Evolutionary conservation across 2,329 filamentous ascomycete species (phyloP), one percentile per base, ranked within the genome.

Genomic region (Stachybotrys chlorohalonatus): DNA sequence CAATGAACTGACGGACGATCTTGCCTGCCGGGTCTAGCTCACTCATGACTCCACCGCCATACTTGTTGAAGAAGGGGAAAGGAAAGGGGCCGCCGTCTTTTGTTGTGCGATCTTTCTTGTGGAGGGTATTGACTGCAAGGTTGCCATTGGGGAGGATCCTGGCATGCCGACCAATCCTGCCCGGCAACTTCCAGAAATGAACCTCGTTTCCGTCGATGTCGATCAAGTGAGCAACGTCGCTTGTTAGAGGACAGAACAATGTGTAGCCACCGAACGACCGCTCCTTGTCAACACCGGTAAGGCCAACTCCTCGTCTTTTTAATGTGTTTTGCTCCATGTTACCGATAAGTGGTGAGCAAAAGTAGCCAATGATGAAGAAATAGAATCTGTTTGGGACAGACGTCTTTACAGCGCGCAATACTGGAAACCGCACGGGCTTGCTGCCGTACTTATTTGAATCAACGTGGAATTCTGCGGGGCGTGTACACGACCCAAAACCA

Each of bases 1-100:
- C 65, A 1, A 7, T 59, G 11, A 65, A 66, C 39, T 67, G 64
- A 7, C 64, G 59, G 2, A 66, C 57, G 0, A 64, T 52, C 2
- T 65, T 65, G 0, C 64, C 62, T 0, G 59, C 56, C 0, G 58
- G 59, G 42, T 62, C 63, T 3, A 67, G 58, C 47, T 67, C 65
- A 42, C 61, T 64, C 65, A 67, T 67, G 7, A 66, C 42, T 0
- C 64, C 65, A 0, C 65, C 64, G 0, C 64, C 64, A 36, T 67
- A 67, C 24, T 67, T 67, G 58, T 65, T 59, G 49, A 66, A 67
- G 54, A 65, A 66, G 2, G 60, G 63, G 17, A 67, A 67, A 0
- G 64, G 64, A 11, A 55, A 66, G 0, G 62, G 58, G 0, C 57
- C 59, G 0, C 61, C 63, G 31, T 63, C 56, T 5, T 56, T 57